Conservation (phyloP, 2,329 filamentous ascomycete genomes). For the Alternaria arbusti region DNA sequence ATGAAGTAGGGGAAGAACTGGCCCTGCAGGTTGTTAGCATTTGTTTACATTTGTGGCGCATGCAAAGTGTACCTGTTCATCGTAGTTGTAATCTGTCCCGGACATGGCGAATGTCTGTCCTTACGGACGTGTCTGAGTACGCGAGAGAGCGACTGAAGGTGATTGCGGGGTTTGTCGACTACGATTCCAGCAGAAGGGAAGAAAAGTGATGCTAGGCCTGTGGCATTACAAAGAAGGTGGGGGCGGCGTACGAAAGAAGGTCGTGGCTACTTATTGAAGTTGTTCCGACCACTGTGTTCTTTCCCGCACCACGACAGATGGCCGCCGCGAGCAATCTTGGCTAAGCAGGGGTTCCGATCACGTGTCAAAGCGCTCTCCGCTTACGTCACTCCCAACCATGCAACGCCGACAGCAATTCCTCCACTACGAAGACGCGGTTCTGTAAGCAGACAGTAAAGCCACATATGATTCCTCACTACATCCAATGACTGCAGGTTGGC, state of each 20-base stretch:
- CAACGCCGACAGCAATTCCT: background rate
- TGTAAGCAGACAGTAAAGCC: background rate
- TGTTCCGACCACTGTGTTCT: constrained; percentile 41
- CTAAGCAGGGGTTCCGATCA: constrained; percentile 15
- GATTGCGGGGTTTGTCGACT: constrained; percentile 17
- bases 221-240: constrained; percentile 27
- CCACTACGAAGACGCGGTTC: background rate
- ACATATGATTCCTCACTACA: background rate
- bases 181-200: constrained; percentile 21
- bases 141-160: constrained; percentile 25
- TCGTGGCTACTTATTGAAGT: constrained; percentile 29
- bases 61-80: constrained; percentile 73
- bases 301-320: constrained; percentile 27
- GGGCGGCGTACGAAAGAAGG: constrained; percentile 35
- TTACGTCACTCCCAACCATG: constrained; percentile 17
- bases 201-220: constrained; percentile 19
- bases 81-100: constrained; percentile 91
- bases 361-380: constrained; percentile 4
- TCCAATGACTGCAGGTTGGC: background rate
- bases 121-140: constrained; percentile 20
- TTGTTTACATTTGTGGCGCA: background rate
- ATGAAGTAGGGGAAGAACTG: constrained; percentile 99
- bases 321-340: constrained; percentile 27
- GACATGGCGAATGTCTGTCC: constrained; percentile 42
- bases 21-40: constrained; percentile 61